Percentiles rank a stretch among this genome's conserved stretches.
Conservation (phyloP, 192 early-diverging fungal species). For the Neocallimastix lanati region DNA sequence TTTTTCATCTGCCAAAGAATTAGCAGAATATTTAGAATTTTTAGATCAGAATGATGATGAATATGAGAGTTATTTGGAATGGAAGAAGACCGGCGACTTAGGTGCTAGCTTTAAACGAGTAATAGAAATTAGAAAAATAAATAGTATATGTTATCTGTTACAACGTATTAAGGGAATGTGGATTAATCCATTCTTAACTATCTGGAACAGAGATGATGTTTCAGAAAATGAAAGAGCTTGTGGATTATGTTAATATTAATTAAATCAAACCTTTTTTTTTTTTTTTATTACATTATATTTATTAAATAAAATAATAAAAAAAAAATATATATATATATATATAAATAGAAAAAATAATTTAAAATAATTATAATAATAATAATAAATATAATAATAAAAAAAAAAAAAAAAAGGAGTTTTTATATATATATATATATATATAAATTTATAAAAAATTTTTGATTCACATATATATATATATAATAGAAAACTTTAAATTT, state of each 20-base stretch:
- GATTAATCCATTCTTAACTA: neutral
- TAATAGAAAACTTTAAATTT: no score
- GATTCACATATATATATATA: no score
- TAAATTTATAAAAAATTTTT: no score
- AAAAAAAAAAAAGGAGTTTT: no score
- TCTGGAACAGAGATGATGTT: neutral
- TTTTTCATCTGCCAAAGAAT: neutral
- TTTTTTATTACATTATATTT: no score
- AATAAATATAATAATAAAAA: no score
- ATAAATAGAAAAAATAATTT: no score
- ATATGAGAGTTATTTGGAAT: slow-evolving; percentile 1
- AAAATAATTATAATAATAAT: no score
- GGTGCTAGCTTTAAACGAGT: neutral
- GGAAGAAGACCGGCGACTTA: neutral
- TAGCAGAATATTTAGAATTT: neutral
- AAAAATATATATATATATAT: no score
- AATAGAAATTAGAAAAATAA: neutral
- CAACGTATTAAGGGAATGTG: neutral
- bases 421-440: no score
- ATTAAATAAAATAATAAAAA: no score
- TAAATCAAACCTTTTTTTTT: no score
- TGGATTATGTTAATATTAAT: neutral
- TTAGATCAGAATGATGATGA: neutral
- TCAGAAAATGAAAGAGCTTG: neutral
- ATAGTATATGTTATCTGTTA: neutral